Percentiles rank a stretch among this genome's conserved stretches.
These are phyloP conservation scores for Penicillium palitans DNA, from an alignment of 2,329 filamentous ascomycete species.

Conservation along the genomic window DNA sequence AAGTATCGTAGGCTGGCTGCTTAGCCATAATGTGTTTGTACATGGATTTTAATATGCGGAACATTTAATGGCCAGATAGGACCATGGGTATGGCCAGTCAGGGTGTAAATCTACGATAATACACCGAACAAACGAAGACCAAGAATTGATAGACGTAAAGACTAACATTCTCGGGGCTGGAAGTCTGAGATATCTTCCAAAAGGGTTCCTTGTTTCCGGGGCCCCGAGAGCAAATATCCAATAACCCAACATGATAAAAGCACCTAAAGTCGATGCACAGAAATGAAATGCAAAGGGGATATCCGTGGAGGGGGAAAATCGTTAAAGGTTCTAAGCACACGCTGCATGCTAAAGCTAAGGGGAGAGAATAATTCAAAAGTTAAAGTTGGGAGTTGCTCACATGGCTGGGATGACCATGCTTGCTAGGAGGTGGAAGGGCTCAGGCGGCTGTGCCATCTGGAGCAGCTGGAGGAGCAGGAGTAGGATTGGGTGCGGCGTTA, in stretches of 20 bases:
- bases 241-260: slow-evolving; percentile 17
- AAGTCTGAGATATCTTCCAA: neutral
- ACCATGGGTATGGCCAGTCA: neutral
- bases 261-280: slow-evolving; percentile 15
- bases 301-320: slow-evolving; percentile 30
- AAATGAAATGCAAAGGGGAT: slow-evolving; percentile 30
- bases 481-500: slow-evolving; percentile 16
- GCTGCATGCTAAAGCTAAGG: slow-evolving; percentile 35
- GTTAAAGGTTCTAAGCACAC: slow-evolving; percentile 30
- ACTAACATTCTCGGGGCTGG: neutral
- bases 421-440: neutral
- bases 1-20: neutral
- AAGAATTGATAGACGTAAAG: neutral
- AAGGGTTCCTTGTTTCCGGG: neutral
- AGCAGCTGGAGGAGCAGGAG: slow-evolving; percentile 13
- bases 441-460: slow-evolving; percentile 12
- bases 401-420: neutral
- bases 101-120: neutral
- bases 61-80: too few species aligned
- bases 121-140: neutral
- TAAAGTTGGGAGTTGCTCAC: slow-evolving; percentile 4
- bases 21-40: neutral
- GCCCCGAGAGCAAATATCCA: slow-evolving; percentile 3
- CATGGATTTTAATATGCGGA: neutral
- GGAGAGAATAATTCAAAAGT: slow-evolving; percentile 11